phyloP scores from a whole-genome alignment of 306 rosid genomes.

The Boehmeria nivea region DNA sequence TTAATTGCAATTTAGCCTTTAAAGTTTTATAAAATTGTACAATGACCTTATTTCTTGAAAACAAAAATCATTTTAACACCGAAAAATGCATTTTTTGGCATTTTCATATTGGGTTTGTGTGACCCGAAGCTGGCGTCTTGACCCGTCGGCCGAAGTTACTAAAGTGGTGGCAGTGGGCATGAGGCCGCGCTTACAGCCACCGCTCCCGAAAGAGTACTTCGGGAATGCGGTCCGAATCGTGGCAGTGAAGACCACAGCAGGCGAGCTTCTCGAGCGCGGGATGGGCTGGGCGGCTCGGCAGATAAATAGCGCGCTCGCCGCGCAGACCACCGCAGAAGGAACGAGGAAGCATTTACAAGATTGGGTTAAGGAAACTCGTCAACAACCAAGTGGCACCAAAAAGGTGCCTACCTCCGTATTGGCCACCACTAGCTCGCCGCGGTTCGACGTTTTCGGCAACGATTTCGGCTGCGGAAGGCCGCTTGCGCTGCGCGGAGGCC shows the following conservation, averaged over 20 bases:
- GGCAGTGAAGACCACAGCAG: constrained; percentile 9
- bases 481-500: not conserved
- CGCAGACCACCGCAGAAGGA: not conserved
- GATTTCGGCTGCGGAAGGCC: not conserved
- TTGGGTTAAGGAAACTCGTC: too few species aligned
- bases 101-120: constrained; percentile 25
- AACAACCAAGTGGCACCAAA: too few species aligned
- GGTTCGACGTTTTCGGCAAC: not conserved
- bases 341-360: too few species aligned
- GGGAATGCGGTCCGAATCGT: constrained; percentile 7
- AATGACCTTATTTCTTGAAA: too few species aligned
- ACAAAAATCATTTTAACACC: too few species aligned
- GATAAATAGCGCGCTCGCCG: not conserved
- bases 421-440: not conserved
- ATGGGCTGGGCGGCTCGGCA: not conserved
- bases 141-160: not conserved
- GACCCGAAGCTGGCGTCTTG: not conserved
- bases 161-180: not conserved
- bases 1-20: too few species aligned
- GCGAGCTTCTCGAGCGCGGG: constrained; percentile 16
- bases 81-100: too few species aligned
- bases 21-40: too few species aligned
- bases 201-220: constrained; percentile 2
- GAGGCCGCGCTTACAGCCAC: not conserved
- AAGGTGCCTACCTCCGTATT: too few species aligned